Evolutionary conservation across 2,329 filamentous ascomycete species (phyloP), one percentile per base, ranked within the genome.

Genomic region (Aspergillus puulaauensis): DNA sequence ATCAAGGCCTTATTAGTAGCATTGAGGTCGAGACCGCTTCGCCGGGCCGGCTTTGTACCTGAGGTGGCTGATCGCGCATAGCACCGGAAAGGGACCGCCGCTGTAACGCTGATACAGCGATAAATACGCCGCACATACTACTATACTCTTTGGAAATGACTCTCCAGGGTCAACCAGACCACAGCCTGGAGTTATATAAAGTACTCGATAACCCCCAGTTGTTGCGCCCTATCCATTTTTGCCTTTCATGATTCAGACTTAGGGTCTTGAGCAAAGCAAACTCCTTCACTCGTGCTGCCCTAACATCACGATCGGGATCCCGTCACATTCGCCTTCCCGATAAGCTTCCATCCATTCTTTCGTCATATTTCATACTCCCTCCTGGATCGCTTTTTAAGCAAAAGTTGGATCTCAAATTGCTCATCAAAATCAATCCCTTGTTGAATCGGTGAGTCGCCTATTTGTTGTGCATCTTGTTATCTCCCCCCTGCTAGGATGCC

Each of bases 51-150:
- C 57, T 65, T 52, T 61, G 64, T 67, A 63, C 60, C 65, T 65
- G 66, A 64, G 58, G 62, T 66, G 64, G 63, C 65, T 62, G 63
- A 66, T 66, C 64, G 65, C 64, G 65, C 64, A 67, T 66, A 66
- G 61, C 56, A 57, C 63, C 63, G 64, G 65, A 44, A 58, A 53
- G 31, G 35, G 39, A 19, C n/a, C 40, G 15, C 43, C 43, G 14
- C 21, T 12, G 40, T 52, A 44, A 52, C 5, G 35, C 27, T 17
- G 27, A 52, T 52, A 52, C 50, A 35, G 19, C 15, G 12, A 46
- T 15, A 46, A 46, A 48, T 48, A 48, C 45, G 19, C 41, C 51
- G 31, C 48, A 31, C 21, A 5, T 33, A 48, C 6, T 48, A 19
- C 19, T 27, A 31, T 48, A 41, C 23, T 23, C 19, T 57, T 31